These are phyloP conservation scores for Elaeagnus macrophylla DNA, from an alignment of 306 rosid genomes.

Conservation along the genomic window DNA sequence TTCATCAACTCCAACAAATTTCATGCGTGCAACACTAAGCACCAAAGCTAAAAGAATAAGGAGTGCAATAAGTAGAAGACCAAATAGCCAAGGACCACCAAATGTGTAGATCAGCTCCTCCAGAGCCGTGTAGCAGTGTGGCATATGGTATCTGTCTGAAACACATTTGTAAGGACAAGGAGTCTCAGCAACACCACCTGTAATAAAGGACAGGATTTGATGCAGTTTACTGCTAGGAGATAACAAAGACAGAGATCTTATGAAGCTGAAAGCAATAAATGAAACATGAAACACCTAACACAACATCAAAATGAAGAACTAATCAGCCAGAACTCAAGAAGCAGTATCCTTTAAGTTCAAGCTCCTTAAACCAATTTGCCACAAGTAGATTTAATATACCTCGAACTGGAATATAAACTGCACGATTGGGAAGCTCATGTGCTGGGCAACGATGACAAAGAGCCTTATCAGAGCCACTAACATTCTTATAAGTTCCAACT, in stretches of 20 bases:
- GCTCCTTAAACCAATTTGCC: constrained; percentile 11
- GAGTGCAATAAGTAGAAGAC: constrained; percentile 74
- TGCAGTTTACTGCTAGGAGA: neutral
- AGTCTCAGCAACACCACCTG: constrained; percentile 79
- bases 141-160: constrained; percentile 96
- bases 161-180: constrained; percentile 92
- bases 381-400: constrained; percentile 41
- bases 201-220: constrained; percentile 9
- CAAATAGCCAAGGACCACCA: constrained; percentile 97
- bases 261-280: constrained; percentile 5
- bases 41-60: constrained; percentile 84
- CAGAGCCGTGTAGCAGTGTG: constrained; percentile 86
- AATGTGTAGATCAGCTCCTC: constrained; percentile 93
- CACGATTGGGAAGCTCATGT: constrained; percentile 73
- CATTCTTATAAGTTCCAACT: constrained; percentile 83
- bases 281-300: neutral
- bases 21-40: constrained; percentile 92
- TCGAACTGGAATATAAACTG: constrained; percentile 63
- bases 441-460: constrained; percentile 79
- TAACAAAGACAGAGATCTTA: constrained; percentile 4
- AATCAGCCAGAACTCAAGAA: neutral
- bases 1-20: constrained; percentile 92
- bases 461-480: constrained; percentile 64
- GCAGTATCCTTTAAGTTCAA: neutral
- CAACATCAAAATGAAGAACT: neutral